These are phyloP conservation scores for Pseudotulostoma volvatum DNA, from an alignment of 495 filamentous ascomycete genomes.

Conservation along the genomic window DNA sequence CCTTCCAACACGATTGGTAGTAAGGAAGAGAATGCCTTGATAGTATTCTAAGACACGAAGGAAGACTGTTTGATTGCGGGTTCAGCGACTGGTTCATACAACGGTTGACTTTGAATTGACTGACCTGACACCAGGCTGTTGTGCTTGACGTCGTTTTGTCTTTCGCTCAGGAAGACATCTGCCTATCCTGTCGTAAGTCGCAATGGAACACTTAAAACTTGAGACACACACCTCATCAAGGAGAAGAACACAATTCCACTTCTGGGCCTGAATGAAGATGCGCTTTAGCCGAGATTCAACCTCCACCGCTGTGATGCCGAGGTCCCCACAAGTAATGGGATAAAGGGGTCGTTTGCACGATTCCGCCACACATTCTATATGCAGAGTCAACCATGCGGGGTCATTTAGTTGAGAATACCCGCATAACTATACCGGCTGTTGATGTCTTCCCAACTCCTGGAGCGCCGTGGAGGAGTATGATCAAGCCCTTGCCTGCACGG, in stretches of 20 bases:
- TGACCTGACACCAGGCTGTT: slow-evolving; percentile 21
- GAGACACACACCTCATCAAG: slow-evolving; percentile 44
- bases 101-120: neutral
- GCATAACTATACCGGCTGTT: slow-evolving; percentile 33
- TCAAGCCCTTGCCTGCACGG: slow-evolving; percentile 21
- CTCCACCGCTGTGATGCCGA: slow-evolving; percentile 11
- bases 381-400: too few species aligned
- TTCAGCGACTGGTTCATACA: neutral
- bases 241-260: slow-evolving; percentile 35
- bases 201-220: too few species aligned
- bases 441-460: slow-evolving; percentile 35
- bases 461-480: slow-evolving; percentile 33
- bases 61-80: slow-evolving; percentile 32
- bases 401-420: too few species aligned
- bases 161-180: slow-evolving; percentile 33
- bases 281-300: slow-evolving; percentile 27
- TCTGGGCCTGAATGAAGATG: slow-evolving; percentile 21
- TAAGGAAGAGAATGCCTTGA: slow-evolving; percentile 39
- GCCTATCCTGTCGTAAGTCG: too few species aligned
- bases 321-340: slow-evolving; percentile 12
- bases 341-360: slow-evolving; percentile 12
- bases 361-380: slow-evolving; percentile 5
- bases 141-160: slow-evolving; percentile 22
- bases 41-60: slow-evolving; percentile 40
- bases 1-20: slow-evolving; percentile 32